phyloP scores from a whole-genome alignment of 2,329 filamentous ascomycete species.

The Aspergillus sp. region DNA sequence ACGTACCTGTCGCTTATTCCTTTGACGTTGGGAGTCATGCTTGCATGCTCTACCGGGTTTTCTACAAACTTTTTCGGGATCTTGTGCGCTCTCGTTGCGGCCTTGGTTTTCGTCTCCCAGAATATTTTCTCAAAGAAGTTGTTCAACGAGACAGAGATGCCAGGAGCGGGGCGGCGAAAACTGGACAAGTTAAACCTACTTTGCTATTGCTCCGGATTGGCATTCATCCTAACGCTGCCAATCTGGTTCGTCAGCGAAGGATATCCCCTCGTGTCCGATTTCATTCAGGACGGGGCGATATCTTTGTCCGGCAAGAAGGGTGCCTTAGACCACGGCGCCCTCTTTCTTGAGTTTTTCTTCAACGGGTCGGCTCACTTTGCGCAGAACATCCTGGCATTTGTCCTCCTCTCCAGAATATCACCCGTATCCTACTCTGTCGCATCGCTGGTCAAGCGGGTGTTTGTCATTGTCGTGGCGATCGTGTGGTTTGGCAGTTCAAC shows the following conservation, averaged over 20 bases:
- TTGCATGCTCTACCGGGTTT: conserved; percentile 91
- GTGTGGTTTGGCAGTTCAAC: conserved; percentile 94
- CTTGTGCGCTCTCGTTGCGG: conserved; percentile 81
- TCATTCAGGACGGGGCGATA: conserved; percentile 77
- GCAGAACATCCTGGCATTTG: conserved; percentile 92
- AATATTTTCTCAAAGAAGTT: conserved; percentile 98
- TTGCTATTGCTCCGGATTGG: conserved; percentile 93
- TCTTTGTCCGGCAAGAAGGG: conserved; percentile 74
- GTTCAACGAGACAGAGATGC: conserved; percentile 86
- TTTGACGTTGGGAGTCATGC: conserved; percentile 87
- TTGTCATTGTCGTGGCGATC: conserved; percentile 91
- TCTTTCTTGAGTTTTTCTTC: conserved; percentile 84
- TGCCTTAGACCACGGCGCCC: conserved; percentile 60
- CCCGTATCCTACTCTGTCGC: conserved; percentile 97
- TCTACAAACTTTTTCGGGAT: conserved; percentile 88
- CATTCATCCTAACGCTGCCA: conserved; percentile 81
- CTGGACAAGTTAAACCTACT: conserved; percentile 95
- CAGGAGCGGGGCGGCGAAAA: conserved; percentile 64
- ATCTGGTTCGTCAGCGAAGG: conserved; percentile 95
- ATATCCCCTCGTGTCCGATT: conserved; percentile 70
- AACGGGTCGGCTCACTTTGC: conserved; percentile 96
- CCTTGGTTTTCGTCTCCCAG: conserved; percentile 92
- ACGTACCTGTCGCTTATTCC: conserved; percentile 91
- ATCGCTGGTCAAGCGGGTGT: conserved; percentile 93
- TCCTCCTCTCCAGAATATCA: conserved; percentile 87